phyloP scores from a whole-genome alignment of 345 rosid genomes.

The Aethionema arabicum region DNA sequence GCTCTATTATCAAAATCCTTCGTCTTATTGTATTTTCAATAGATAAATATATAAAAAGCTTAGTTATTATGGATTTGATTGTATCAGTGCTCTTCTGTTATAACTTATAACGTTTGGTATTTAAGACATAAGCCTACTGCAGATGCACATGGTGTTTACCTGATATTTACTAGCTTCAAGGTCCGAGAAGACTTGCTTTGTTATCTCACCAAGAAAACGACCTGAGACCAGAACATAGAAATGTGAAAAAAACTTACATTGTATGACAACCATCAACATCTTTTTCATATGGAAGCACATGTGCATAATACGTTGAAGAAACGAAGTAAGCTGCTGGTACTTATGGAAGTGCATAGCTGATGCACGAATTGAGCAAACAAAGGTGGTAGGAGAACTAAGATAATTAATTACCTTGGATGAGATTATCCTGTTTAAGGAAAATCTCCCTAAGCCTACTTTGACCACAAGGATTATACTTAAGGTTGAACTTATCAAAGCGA shows the following conservation, averaged over 20 bases:
- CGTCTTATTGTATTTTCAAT: background rate
- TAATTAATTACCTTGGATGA: conserved; percentile 72
- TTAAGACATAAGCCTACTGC: conserved; percentile 9
- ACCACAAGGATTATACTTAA: conserved; percentile 99
- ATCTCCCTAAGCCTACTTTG: conserved; percentile 99
- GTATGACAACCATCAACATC: background rate
- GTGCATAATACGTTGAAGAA: background rate
- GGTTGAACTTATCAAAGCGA: conserved; percentile 98
- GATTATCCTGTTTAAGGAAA: conserved; percentile 99
- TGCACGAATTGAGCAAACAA: background rate
- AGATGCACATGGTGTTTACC: conserved; percentile 41
- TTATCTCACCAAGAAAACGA: conserved; percentile 94
- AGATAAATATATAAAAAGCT: background rate
- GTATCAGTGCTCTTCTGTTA: background rate
- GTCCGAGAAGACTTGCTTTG: conserved; percentile 88
- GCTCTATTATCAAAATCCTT: conserved; percentile 9
- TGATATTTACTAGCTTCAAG: conserved; percentile 97
- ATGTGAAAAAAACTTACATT: background rate
- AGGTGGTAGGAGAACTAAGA: conserved; percentile 5
- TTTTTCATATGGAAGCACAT: background rate
- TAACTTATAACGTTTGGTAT: background rate
- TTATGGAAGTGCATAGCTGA: background rate
- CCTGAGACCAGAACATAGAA: conserved; percentile 46
- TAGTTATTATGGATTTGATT: conserved; percentile 4
- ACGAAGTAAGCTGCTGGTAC: background rate